phyloP scores from a whole-genome alignment of 192 early-diverging fungal species.

The Backusella australiensis region DNA sequence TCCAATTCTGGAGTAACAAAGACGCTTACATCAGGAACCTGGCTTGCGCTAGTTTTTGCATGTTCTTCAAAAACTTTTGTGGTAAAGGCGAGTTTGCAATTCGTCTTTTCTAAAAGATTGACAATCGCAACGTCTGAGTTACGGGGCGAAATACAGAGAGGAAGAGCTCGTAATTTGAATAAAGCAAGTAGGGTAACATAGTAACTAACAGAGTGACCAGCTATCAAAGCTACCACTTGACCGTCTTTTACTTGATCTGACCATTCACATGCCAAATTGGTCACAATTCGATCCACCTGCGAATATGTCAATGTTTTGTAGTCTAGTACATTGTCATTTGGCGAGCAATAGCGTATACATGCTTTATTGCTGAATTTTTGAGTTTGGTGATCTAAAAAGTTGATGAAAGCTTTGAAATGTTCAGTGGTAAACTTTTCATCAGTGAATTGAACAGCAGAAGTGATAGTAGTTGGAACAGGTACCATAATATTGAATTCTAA shows the following conservation, averaged over 20 bases:
- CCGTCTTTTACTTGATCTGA: neutral
- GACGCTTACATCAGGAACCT: neutral
- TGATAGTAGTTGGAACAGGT: neutral
- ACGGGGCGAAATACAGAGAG: neutral
- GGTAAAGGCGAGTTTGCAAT: neutral
- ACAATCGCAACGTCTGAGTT: neutral
- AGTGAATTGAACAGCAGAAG: neutral
- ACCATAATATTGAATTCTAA: neutral
- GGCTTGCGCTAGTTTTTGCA: neutral
- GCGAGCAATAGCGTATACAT: neutral
- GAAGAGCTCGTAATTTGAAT: neutral
- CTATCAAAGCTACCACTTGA: neutral
- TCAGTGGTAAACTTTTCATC: neutral
- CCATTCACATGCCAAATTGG: conserved; percentile 1
- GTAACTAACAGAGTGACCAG: conserved; percentile 6
- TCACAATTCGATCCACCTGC: conserved; percentile 2
- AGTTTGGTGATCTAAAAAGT: neutral
- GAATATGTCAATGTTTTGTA: neutral
- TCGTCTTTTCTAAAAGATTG: conserved; percentile 1
- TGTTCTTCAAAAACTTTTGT: neutral
- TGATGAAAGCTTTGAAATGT: neutral
- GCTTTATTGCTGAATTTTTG: neutral
- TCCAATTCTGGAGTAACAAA: neutral
- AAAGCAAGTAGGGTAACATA: neutral
- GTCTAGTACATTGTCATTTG: too few species aligned